Conservation (phyloP, 257 asterid species). For the Nicotiana undulata region DNA sequence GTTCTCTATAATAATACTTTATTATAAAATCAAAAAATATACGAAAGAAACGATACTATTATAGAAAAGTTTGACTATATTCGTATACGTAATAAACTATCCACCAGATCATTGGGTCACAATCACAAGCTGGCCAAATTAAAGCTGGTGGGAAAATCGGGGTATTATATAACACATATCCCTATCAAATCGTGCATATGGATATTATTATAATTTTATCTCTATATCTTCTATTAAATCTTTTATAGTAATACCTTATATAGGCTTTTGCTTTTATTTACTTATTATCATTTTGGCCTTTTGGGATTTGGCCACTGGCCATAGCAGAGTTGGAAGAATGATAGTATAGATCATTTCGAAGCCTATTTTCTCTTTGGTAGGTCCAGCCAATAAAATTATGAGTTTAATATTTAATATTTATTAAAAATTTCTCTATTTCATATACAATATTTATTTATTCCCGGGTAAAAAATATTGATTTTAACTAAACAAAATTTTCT, state of each 20-base stretch:
- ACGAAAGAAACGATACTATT: too few relatives aligned
- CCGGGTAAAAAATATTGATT: too few relatives aligned
- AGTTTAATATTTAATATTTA: too few relatives aligned
- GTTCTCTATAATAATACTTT: too few relatives aligned
- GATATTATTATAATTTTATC: not conserved
- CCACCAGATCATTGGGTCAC: conserved; percentile 16
- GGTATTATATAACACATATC: conserved; percentile 21
- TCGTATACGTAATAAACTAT: conserved; percentile 24
- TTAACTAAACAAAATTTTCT: too few relatives aligned
- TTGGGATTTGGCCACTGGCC: not conserved
- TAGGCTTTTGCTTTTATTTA: conserved; percentile 6
- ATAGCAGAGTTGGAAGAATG: conserved; percentile 20
- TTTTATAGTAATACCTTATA: not conserved
- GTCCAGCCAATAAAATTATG: too few relatives aligned
- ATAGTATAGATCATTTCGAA: conserved; percentile 20
- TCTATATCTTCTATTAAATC: not conserved
- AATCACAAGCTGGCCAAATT: conserved; percentile 46
- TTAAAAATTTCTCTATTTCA: too few relatives aligned
- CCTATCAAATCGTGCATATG: conserved; percentile 29
- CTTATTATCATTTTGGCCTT: conserved; percentile 6
- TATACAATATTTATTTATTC: too few relatives aligned
- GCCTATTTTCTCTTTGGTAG: not conserved
- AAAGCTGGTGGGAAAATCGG: conserved; percentile 10
- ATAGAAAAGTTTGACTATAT: too few relatives aligned
- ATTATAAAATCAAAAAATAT: too few relatives aligned